Conservation (phyloP, 2,329 filamentous ascomycete genomes). For the Bipolaris cookei region DNA sequence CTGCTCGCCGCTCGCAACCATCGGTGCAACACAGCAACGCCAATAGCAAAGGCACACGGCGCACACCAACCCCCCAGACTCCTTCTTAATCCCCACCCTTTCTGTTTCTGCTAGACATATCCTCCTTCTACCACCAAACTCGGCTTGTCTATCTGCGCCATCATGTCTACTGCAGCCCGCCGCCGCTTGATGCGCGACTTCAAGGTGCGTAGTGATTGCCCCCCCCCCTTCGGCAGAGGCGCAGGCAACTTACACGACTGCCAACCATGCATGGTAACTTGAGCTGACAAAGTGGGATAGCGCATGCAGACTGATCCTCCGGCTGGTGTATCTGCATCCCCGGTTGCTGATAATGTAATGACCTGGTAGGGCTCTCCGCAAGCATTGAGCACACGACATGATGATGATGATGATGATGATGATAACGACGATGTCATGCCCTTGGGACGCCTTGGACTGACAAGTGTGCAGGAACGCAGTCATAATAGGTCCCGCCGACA, state of each 20-base stretch:
- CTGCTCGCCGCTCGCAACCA: slow-evolving; percentile 10
- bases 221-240: neutral
- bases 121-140: neutral
- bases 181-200: slow-evolving; percentile 99
- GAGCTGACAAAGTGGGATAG: slow-evolving; percentile 55
- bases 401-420: neutral
- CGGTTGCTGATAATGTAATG: slow-evolving; percentile 96
- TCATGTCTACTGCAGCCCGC: slow-evolving; percentile 90
- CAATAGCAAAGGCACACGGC: slow-evolving; percentile 5
- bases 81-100: neutral
- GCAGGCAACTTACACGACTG: slow-evolving; percentile 3
- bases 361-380: slow-evolving; percentile 70
- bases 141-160: neutral
- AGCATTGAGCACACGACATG: slow-evolving; percentile 40
- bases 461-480: slow-evolving; percentile 80
- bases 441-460: slow-evolving; percentile 32
- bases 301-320: slow-evolving; percentile 99
- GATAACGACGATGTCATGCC: too few relatives aligned
- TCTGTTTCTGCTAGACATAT: neutral
- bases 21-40: slow-evolving; percentile 13
- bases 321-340: slow-evolving; percentile 93
- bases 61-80: neutral
- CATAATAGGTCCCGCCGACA: slow-evolving; percentile 96
- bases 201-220: slow-evolving; percentile 70
- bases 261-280: slow-evolving; percentile 1